Evolutionary conservation across 768 basidiomycete genomes (phyloP), one percentile per base, ranked within the genome.

Genomic region (Suillus spraguei): DNA sequence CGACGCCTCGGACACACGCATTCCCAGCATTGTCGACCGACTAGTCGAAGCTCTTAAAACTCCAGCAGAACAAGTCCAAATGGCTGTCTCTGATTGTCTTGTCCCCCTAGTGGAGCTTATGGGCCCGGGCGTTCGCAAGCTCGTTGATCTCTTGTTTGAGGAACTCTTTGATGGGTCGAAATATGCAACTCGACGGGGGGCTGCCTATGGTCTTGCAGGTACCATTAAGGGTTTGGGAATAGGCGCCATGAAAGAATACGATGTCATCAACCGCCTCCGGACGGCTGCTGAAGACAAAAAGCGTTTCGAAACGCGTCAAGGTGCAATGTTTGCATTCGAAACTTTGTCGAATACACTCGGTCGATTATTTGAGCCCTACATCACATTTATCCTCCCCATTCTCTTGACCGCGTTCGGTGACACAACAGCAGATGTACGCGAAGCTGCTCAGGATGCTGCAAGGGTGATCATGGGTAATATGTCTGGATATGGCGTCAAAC

Each of bases 171-270:
- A 86, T 56, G 88, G 87, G 5, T 80, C 86, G 9, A 98, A 95
- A 73, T 99, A 99, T 71, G 97, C 94, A 11, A 84, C 86, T 59
- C 86, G 97, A n/a, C 86, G 97, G n/a, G 97, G 97, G 38, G 96
- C 97, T 1, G 96, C 97, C 1, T 99, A 98, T 74, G 97, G 97
- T 47, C 78, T 99, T 22, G 95, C 97, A 2, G 97, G 97, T 33
- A 85, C 94, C 49, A 83, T 98, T 72, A 92, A 91, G 70, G 97
- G 97, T n/a, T 84, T 89, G 1, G 97, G 97, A 1, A 85, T 99
- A 35, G 81, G 86, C 0, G 86, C 88, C 0, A 86, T 99, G 79
- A 94, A 95, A 72, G 89, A 95, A 71, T 91, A 90, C 72, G 81
- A 89, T 60, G 79, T 98, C 49, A 86, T 97, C 66, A 79, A 79